Base-by-base conservation (phyloP, 2,329 filamentous ascomycete species). In the Diaporthe helianthi region DNA sequence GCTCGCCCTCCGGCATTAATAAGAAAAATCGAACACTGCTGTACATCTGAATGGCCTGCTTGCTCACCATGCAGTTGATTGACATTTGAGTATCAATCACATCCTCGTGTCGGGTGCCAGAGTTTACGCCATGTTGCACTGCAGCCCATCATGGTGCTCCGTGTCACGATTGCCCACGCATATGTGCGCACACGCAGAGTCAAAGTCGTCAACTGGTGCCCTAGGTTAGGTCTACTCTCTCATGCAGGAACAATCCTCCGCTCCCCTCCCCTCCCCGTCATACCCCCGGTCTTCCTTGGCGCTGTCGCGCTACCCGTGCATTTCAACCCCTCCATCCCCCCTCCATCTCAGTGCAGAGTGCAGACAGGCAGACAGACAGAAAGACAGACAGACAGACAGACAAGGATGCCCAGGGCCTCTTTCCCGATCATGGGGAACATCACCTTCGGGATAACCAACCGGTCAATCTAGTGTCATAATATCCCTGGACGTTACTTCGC, bases 201-300 rank as follows among this genome's bases (percentile, higher is more conserved):
- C 41, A 46, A 4, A 1, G 47, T 51, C 22, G 24, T 15, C n/a
- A n/a, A n/a, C n/a, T n/a, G n/a, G n/a, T n/a, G n/a, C n/a, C n/a
- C n/a, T n/a, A n/a, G n/a, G n/a, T n/a, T n/a, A n/a, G n/a, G n/a
- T n/a, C n/a, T n/a, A n/a, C n/a, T n/a, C 9, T 58, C 41, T 55
- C 10, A 55, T 67, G 65, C 65, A 67, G 65, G 65, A 58, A 67
- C 65, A 58, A 9, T 19, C 3, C 33, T 33, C 33, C 12, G 9
- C 33, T 33, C 33, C 41, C 38, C 55, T 46, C 31, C 55, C 55
- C 38, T 44, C 19, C 24, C 38, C 38, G 38, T 13, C n/a, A 7
- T n/a, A n/a, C n/a, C n/a, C 53, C 53, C 33, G 24, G 9, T 19
- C 36, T 9, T 46, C 38, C 55, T n/a, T 60, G 55, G 58, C 49